phyloP scores from a whole-genome alignment of 305 asterid species.

The Fraxinus xanthoxyloides region DNA sequence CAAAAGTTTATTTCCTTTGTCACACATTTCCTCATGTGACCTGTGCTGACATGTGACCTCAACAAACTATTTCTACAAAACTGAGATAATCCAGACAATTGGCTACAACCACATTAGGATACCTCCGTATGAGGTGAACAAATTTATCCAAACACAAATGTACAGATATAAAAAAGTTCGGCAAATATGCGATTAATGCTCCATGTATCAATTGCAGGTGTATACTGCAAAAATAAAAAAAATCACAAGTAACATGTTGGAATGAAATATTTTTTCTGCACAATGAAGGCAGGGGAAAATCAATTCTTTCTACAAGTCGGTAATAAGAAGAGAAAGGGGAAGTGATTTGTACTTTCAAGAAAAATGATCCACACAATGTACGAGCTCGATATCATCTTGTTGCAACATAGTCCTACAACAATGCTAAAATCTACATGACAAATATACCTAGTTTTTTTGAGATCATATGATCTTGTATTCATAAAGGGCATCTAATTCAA shows the following conservation, averaged over 20 bases:
- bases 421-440: conserved; percentile 13
- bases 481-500: conserved; percentile 9
- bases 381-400: conserved; percentile 97
- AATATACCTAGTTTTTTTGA: conserved; percentile 4
- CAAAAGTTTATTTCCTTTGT: too few relatives aligned
- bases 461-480: conserved; percentile 6
- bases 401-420: conserved; percentile 84
- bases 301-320: neutral
- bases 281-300: neutral
- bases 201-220: conserved; percentile 96
- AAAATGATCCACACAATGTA: conserved; percentile 89
- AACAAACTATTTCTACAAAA: too few relatives aligned
- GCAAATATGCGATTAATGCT: conserved; percentile 94
- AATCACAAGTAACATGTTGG: conserved; percentile 11
- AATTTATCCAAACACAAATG: too few relatives aligned
- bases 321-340: neutral
- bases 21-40: too few relatives aligned
- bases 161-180: conserved; percentile 42
- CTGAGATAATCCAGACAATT: too few relatives aligned
- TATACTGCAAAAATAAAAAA: conserved; percentile 54
- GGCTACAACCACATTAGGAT: too few relatives aligned
- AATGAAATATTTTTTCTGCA: neutral
- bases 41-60: too few relatives aligned
- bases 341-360: conserved; percentile 71
- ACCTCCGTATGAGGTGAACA: too few relatives aligned